Conservation (phyloP, 768 basidiomycete genomes). For the Pulveroboletus frians region DNA sequence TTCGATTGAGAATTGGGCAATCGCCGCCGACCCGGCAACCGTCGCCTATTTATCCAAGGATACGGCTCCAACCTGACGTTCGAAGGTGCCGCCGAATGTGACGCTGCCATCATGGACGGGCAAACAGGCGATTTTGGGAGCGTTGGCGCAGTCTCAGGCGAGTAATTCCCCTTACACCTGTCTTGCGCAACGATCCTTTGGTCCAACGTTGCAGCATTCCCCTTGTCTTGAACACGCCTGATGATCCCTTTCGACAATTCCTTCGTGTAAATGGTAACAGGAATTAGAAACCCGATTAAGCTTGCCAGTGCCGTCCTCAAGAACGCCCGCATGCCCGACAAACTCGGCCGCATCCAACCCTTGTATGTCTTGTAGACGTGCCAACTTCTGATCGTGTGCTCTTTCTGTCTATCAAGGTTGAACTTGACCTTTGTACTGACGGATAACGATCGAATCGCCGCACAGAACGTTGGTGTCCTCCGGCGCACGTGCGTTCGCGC, state of each 20-base stretch:
- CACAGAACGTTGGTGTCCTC: constrained; percentile 53
- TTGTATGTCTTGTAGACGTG: constrained; percentile 38
- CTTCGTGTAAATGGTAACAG: constrained; percentile 29
- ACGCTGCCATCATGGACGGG: constrained; percentile 68
- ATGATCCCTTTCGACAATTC: neutral
- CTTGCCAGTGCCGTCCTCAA: constrained; percentile 56
- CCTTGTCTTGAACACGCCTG: neutral
- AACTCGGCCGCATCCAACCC: constrained; percentile 64
- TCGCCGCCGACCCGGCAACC: neutral
- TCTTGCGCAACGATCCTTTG: neutral
- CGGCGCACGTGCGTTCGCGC: constrained; percentile 59
- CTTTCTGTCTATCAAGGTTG: neutral
- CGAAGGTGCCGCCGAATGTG: constrained; percentile 75
- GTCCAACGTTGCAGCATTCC: neutral
- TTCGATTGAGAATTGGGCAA: neutral
- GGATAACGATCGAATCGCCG: neutral
- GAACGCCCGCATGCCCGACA: constrained; percentile 42
- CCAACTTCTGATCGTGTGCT: neutral
- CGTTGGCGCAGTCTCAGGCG: constrained; percentile 69
- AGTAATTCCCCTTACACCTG: neutral
- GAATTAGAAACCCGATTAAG: constrained; percentile 65
- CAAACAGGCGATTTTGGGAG: constrained; percentile 54
- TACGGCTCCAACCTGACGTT: constrained; percentile 75
- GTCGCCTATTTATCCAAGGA: constrained; percentile 34
- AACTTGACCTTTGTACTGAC: neutral